phyloP scores from a whole-genome alignment of 306 rosid genomes.

The Arachis stenosperma region DNA sequence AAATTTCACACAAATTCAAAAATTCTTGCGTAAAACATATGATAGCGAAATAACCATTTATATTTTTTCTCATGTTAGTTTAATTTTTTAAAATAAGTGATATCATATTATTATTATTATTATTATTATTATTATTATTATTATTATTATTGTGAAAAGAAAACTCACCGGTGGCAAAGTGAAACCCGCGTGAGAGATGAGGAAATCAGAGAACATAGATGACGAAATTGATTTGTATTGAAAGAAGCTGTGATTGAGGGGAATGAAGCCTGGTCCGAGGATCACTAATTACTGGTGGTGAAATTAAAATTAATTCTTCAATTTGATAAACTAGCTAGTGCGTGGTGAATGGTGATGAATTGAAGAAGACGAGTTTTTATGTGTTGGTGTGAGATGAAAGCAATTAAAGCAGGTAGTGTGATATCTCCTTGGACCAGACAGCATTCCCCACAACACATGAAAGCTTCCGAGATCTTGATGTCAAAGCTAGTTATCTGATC shows the following conservation, averaged over 20 bases:
- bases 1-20: too few relatives aligned
- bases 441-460: slow-evolving; percentile 67
- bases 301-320: not conserved
- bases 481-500: not conserved
- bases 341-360: too few relatives aligned
- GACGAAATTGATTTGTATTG: not conserved
- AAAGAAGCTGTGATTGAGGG: slow-evolving; percentile 64
- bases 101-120: too few relatives aligned
- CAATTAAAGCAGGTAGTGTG: too few relatives aligned
- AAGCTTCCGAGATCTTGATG: slow-evolving; percentile 45
- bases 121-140: too few relatives aligned
- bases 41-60: too few relatives aligned
- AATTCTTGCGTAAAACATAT: too few relatives aligned
- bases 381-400: too few relatives aligned
- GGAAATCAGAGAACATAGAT: not conserved
- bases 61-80: too few relatives aligned
- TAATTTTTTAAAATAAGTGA: too few relatives aligned
- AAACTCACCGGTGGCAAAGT: slow-evolving; percentile 46
- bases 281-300: not conserved
- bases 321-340: too few relatives aligned
- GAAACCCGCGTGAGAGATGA: not conserved
- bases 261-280: slow-evolving; percentile 95
- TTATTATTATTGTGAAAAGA: not conserved
- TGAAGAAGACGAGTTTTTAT: too few relatives aligned
- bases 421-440: slow-evolving; percentile 60